Evolutionary conservation across 1,284 basidiomycete species (phyloP).

Genomic region (Ustilago xerochloae): DNA sequence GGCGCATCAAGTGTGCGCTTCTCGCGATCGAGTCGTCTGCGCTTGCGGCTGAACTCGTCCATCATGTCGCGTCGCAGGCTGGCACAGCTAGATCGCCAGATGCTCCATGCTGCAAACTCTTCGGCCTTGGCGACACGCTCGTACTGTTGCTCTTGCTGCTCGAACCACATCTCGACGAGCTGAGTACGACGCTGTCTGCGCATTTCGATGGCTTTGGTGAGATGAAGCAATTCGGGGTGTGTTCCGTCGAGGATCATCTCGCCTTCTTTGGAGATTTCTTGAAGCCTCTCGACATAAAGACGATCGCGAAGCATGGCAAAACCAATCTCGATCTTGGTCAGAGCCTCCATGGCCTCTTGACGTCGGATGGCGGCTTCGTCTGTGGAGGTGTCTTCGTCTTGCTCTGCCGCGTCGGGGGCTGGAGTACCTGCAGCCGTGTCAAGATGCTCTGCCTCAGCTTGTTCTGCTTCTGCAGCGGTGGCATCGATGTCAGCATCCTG

Average conservation of each 20-base stretch:
- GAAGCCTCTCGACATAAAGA: conserved; percentile 73
- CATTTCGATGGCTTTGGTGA: conserved; percentile 72
- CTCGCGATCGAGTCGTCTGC: conserved; percentile 82
- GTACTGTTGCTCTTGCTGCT: conserved; percentile 77
- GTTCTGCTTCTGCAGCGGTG: conserved; percentile 20
- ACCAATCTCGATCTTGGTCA: conserved; percentile 73
- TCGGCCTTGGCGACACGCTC: conserved; percentile 76
- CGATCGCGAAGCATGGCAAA: conserved; percentile 73
- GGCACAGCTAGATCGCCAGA: conserved; percentile 70
- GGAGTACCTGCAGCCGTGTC: conserved; percentile 48
- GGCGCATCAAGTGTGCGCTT: conserved; percentile 79
- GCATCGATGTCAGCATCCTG: conserved; percentile 19
- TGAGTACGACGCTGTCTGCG: conserved; percentile 66
- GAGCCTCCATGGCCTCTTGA: conserved; percentile 71
- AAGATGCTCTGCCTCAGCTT: conserved; percentile 34
- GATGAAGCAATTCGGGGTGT: conserved; percentile 83
- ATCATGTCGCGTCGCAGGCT: conserved; percentile 81
- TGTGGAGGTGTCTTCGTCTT: conserved; percentile 52
- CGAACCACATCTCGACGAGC: conserved; percentile 67
- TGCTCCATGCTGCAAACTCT: conserved; percentile 76
- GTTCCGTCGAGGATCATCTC: conserved; percentile 73
- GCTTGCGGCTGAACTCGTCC: conserved; percentile 82
- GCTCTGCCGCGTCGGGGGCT: conserved; percentile 41
- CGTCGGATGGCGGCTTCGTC: conserved; percentile 66
- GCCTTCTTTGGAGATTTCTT: conserved; percentile 72